phyloP scores from a whole-genome alignment of 1,284 basidiomycete genomes.

The Ustilago crameri region DNA sequence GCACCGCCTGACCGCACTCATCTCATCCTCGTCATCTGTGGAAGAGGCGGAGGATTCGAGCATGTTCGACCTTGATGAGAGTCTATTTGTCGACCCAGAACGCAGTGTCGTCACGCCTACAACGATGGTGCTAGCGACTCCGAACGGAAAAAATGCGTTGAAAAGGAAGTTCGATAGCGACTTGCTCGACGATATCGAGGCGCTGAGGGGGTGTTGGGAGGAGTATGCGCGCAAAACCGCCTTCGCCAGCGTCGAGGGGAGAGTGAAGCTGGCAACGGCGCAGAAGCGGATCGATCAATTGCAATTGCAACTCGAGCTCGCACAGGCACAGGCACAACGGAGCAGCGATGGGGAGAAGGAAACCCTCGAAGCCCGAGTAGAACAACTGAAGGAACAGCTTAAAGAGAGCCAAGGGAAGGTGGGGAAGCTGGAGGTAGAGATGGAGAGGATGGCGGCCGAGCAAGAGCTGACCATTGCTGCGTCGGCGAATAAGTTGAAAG shows the following conservation, averaged over 20 bases:
- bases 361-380: neutral
- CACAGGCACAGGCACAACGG: neutral
- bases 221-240: conserved; percentile 3
- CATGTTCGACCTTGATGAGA: conserved; percentile 22
- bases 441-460: conserved; percentile 30
- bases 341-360: neutral
- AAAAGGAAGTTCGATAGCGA: conserved; percentile 15
- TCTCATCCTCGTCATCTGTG: neutral
- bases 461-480: conserved; percentile 26
- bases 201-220: conserved; percentile 9
- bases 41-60: neutral
- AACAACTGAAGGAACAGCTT: neutral
- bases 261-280: conserved; percentile 6
- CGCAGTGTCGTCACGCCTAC: conserved; percentile 15
- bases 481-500: conserved; percentile 12
- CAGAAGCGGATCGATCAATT: neutral
- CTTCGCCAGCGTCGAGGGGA: conserved; percentile 18
- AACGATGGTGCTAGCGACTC: conserved; percentile 15
- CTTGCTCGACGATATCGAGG: conserved; percentile 35
- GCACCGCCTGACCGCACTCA: neutral
- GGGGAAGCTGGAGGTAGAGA: conserved; percentile 3
- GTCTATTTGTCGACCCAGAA: conserved; percentile 28
- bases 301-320: neutral
- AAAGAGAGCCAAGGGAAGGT: neutral
- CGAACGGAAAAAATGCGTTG: conserved; percentile 17